Conservation (phyloP, 208 protist genomes). For the Leishmania aethiopica region DNA sequence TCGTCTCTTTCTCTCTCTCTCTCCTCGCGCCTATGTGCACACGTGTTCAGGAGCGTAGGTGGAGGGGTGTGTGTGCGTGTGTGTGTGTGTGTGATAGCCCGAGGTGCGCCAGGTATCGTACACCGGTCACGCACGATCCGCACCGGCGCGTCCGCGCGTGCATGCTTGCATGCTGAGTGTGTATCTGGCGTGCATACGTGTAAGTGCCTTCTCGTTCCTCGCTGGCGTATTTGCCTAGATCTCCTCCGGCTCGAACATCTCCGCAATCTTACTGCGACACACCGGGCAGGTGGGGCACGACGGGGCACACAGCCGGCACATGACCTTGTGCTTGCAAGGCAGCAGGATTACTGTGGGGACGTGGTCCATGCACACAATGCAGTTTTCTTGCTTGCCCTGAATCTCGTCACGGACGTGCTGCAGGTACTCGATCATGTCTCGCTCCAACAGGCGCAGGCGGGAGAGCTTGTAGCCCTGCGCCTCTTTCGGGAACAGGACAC, state of each 20-base stretch:
- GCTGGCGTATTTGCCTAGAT: conserved; percentile 23
- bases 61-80: no score
- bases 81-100: neutral
- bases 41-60: conserved; percentile 1
- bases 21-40: neutral
- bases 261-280: conserved; percentile 68
- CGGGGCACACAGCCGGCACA: conserved; percentile 76
- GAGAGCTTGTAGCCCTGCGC: conserved; percentile 62
- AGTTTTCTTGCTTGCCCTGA: conserved; percentile 72
- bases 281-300: conserved; percentile 60
- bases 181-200: neutral
- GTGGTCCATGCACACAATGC: conserved; percentile 84
- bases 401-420: conserved; percentile 78
- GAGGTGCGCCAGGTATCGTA: neutral
- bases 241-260: conserved; percentile 88
- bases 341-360: conserved; percentile 81
- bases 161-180: neutral
- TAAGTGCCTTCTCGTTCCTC: neutral
- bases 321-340: conserved; percentile 86
- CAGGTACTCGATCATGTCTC: conserved; percentile 88
- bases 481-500: conserved; percentile 67
- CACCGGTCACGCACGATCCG: neutral
- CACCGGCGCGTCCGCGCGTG: neutral
- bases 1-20: no score
- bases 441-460: conserved; percentile 67